phyloP scores from a whole-genome alignment of 2,329 filamentous ascomycete genomes.

The Beauveria brongniartii region DNA sequence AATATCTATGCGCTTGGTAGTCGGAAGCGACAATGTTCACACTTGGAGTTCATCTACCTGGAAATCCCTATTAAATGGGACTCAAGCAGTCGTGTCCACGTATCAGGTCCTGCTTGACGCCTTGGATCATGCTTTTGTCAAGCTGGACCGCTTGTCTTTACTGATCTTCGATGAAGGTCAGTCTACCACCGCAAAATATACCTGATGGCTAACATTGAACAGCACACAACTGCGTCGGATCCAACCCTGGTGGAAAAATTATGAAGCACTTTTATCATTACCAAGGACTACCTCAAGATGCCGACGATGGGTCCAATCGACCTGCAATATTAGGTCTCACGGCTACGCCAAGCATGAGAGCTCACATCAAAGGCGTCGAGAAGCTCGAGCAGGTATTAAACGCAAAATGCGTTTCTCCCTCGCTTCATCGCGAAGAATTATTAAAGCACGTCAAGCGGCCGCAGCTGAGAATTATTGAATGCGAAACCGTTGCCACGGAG shows the following conservation, averaged over 20 bases:
- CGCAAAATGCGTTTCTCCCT: constrained; percentile 61
- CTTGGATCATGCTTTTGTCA: constrained; percentile 65
- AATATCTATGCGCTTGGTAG: constrained; percentile 54
- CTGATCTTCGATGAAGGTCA: constrained; percentile 78
- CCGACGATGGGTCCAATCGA: constrained; percentile 24
- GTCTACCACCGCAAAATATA: too few species aligned
- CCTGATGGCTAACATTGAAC: constrained; percentile 11
- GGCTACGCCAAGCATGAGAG: constrained; percentile 66
- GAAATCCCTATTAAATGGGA: constrained; percentile 55
- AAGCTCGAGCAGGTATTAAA: constrained; percentile 62
- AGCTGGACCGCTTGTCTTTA: constrained; percentile 53
- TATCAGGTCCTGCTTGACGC: constrained; percentile 69
- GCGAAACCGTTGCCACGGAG: constrained; percentile 14
- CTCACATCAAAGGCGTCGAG: constrained; percentile 45
- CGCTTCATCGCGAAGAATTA: constrained; percentile 60
- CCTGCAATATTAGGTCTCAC: constrained; percentile 72
- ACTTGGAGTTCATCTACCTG: constrained; percentile 64
- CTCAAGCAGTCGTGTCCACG: constrained; percentile 70
- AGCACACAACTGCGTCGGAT: constrained; percentile 68
- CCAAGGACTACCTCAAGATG: constrained; percentile 21
- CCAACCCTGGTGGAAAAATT: constrained; percentile 58
- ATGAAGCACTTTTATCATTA: constrained; percentile 66
- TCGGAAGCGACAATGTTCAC: constrained; percentile 61
- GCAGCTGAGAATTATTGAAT: constrained; percentile 33
- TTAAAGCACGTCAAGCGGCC: constrained; percentile 62